These are phyloP conservation scores for Fusarium agapanthi DNA, from an alignment of 2,329 filamentous ascomycete species.

Conservation along the genomic window DNA sequence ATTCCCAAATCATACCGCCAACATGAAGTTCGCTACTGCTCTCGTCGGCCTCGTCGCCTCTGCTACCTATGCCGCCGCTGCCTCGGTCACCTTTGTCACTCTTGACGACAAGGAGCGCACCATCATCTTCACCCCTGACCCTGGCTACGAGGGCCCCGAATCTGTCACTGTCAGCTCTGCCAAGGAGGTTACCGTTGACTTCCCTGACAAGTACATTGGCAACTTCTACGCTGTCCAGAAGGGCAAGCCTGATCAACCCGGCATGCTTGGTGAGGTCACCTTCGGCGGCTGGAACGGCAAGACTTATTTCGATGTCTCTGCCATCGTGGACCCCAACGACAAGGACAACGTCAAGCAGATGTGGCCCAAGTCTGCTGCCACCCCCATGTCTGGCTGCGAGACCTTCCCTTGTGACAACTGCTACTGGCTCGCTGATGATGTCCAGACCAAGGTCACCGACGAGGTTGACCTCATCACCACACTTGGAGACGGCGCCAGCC, in stretches of 20 bases:
- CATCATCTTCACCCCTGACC: constrained; percentile 60
- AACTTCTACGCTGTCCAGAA: constrained; percentile 61
- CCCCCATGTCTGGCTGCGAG: constrained; percentile 60
- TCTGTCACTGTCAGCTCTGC: constrained; percentile 52
- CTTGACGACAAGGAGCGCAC: constrained; percentile 61
- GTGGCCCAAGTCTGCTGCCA: constrained; percentile 53
- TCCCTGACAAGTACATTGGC: constrained; percentile 57
- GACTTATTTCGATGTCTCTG: constrained; percentile 68
- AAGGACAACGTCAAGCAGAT: constrained; percentile 63
- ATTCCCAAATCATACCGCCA: constrained; percentile 45
- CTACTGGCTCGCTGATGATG: constrained; percentile 63
- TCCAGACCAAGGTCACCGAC: constrained; percentile 62
- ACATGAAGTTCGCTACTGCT: constrained; percentile 63
- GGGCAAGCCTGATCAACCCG: constrained; percentile 52
- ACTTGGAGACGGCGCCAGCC: constrained; percentile 52
- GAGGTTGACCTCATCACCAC: constrained; percentile 61
- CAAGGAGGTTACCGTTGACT: constrained; percentile 51
- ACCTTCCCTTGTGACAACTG: constrained; percentile 61
- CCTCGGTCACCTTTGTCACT: constrained; percentile 66
- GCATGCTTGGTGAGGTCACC: constrained; percentile 63
- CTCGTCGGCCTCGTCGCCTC: constrained; percentile 55
- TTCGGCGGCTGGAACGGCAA: constrained; percentile 58
- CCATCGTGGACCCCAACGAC: constrained; percentile 63
- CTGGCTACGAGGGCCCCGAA: constrained; percentile 47
- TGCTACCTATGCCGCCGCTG: constrained; percentile 54